Evolutionary conservation across 345 rosid genomes (phyloP), one percentile per base, ranked within the genome.

Genomic region (Toxicodendron radicans): DNA sequence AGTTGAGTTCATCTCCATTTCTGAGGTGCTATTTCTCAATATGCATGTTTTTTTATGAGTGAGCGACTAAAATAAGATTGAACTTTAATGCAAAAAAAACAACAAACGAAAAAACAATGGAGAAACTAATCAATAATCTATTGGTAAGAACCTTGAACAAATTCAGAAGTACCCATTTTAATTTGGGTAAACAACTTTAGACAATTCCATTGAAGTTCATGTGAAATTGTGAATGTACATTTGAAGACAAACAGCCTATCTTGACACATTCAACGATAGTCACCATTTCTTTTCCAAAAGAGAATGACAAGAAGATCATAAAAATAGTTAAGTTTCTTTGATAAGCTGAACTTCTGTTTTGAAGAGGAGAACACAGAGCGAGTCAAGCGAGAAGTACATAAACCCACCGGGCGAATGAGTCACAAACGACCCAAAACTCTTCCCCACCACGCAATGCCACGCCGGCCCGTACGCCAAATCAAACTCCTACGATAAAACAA

Each of bases 381-480:
- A 67, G 48, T 82, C 85, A 23, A 80, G 51, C 3, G 82, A 78
- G 58, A 84, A 84, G 79, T 82, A 82, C 12, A 84, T n/a, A 74
- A 84, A 84, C 62, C 82, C 85, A 9, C 82, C 80, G 0, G 78
- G 71, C 5, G 83, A 79, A 74, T 82, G 83, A 52, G 85, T 84
- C 58, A 84, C 82, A 65, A 75, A 82, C 61, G 87, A 84, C 4
- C 87, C 87, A 59, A 79, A 84, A 69, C 82, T 78, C 74, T 62
- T 79, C 65, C 87, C 87, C n/a, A 75, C 87, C 54, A 84, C 82
- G 33, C 87, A 84, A 69, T 84, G 87, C 87, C 87, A 82, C 1
- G 87, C 87, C 53, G 77, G 80, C 10, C 85, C 87, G 58, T 79
- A 79, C 21, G n/a, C 72, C 58, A 71, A 51, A 71, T 84, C 87